These are phyloP conservation scores for Penicillium frequentans DNA, from an alignment of 2,329 filamentous ascomycete species.

Conservation along the genomic window DNA sequence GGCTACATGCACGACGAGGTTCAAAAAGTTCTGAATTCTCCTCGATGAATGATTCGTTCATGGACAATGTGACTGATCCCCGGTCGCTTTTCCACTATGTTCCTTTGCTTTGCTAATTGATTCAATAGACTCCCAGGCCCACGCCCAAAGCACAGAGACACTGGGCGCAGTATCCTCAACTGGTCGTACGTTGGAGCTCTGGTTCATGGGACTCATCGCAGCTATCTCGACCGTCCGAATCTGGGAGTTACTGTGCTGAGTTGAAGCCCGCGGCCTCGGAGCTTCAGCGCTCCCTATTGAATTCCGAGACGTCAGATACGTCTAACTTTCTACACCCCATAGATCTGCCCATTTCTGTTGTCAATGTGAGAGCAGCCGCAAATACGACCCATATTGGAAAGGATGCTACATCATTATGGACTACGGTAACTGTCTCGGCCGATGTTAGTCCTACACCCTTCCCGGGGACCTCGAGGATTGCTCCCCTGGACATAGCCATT, in stretches of 20 bases:
- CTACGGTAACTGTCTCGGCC: conserved; percentile 26
- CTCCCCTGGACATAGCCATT: conserved; percentile 37
- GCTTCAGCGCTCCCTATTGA: neutral
- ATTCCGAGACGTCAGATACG: neutral
- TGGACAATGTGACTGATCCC: conserved; percentile 10
- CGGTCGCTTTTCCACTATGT: neutral
- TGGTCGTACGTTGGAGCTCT: conserved; percentile 25
- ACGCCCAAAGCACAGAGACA: neutral
- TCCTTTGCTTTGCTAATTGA: conserved; percentile 5
- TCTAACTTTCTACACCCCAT: conserved; percentile 12
- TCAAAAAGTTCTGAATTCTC: neutral
- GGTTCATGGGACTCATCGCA: conserved; percentile 17
- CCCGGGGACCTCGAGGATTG: conserved; percentile 13
- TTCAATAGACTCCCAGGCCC: conserved; percentile 5
- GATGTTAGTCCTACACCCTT: conserved; percentile 23
- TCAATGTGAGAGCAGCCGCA: conserved; percentile 18
- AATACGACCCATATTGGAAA: conserved; percentile 11
- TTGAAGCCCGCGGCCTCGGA: neutral
- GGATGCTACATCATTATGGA: conserved; percentile 17
- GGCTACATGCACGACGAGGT: neutral
- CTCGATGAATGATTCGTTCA: conserved; percentile 14
- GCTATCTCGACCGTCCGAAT: conserved; percentile 2
- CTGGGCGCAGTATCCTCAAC: conserved; percentile 1
- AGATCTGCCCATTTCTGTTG: conserved; percentile 21
- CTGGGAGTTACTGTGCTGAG: neutral